Base-by-base conservation (phyloP, 306 rosid genomes). In the Arachis hypogaea region DNA sequence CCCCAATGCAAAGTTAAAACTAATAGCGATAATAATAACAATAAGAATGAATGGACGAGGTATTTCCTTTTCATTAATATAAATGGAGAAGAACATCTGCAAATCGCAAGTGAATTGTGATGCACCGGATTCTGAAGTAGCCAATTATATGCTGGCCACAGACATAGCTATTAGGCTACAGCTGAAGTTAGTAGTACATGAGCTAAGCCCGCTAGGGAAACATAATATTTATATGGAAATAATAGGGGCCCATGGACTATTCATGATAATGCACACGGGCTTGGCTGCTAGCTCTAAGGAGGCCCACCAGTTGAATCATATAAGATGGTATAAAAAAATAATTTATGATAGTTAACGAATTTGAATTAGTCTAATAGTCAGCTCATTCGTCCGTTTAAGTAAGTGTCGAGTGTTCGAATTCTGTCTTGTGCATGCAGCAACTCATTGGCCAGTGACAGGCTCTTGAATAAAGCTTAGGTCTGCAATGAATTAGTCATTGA, bases 221-320 rank as follows among this genome's bases (percentile, higher is more conserved):
- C 28, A 22, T 22, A 22, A 22, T 22, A 22, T 22, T 22, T 22
- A 22, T 22, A 22, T 22, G 28, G 1, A 22, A 22, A 59, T 11
- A 7, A 44, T 61, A 46, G 76, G 74, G 79, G 41, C 66, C 79
- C 46, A 6, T 74, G 62, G 62, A n/a, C 36, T 69, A 10, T 2
- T 80, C 33, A 80, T 62, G 61, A 46, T 29, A 45, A 18, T 67
- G 16, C 6, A 33, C 1, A 33, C 74, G 83, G 83, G 68, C 80
- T 80, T 68, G 76, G 62, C 76, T 68, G 11, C 7, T 68, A 51
- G 40, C 76, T 12, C 47, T 3, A 7, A 69, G 4, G 10, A 74
- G 77, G 77, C 80, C 77, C 73, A 63, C 73, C 50, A 69, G 30
- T 69, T 63, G 4, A 62, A 74, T 74, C 50, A 4, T 18, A 7